phyloP scores from a whole-genome alignment of 108 stramenopile genomes.

The Aurantiochytrium sp. region DNA sequence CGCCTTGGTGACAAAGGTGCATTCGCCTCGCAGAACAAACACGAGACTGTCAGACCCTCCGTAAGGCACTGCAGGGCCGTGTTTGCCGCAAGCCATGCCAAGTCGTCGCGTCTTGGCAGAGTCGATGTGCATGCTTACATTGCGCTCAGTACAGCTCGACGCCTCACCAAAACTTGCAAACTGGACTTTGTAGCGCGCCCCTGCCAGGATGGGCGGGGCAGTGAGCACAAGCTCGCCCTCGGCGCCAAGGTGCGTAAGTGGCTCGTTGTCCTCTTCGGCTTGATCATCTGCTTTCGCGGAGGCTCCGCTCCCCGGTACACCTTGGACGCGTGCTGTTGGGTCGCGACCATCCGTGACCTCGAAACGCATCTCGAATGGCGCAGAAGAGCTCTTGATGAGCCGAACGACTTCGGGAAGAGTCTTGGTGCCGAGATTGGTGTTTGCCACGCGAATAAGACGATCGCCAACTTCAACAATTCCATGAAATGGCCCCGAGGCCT shows the following conservation, averaged over 20 bases:
- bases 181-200: not conserved
- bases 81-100: not conserved
- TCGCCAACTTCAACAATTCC: not conserved
- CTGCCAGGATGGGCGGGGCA: not conserved
- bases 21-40: slow-evolving; percentile 7
- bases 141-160: not conserved
- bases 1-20: slow-evolving; percentile 10
- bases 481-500: not conserved
- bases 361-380: not conserved
- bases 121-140: not conserved
- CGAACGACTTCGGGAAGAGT: not conserved
- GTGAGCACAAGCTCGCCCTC: not conserved
- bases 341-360: not conserved
- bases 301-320: not conserved
- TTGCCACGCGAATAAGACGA: not conserved
- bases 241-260: not conserved
- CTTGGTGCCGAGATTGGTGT: not conserved
- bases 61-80: not conserved
- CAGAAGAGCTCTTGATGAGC: not conserved
- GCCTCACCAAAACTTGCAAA: not conserved
- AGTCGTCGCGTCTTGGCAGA: not conserved
- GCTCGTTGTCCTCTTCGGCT: not conserved
- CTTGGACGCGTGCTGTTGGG: no score
- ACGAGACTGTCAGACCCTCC: not conserved
- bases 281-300: not conserved